Evolutionary conservation across 495 filamentous ascomycete genomes (phyloP), one percentile per base, ranked within the genome.

Genomic region (Recurvomyces mirabilis): DNA sequence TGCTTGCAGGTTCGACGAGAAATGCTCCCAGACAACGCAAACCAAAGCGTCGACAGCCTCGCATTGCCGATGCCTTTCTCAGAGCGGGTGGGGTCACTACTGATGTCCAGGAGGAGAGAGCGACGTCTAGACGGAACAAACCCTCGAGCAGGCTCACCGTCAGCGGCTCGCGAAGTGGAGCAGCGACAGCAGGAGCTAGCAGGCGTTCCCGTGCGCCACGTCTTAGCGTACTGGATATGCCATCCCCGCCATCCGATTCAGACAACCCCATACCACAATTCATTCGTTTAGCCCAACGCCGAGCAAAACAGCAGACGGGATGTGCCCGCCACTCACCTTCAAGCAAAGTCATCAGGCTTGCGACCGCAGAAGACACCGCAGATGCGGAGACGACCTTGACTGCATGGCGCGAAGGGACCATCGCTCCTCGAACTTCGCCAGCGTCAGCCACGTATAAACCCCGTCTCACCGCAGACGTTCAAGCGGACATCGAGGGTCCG

Each of bases 341-440:
- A 4, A 68, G 61, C 24, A 98, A 95, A 58, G 62, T 75, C 23
- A 74, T 98, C 38, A 65, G 75, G 24, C 59, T 98, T 5, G 79
- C 77, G 25, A 88, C 76, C 20, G 69, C 68, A 18, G 55, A 64
- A 13, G 88, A 95, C 53, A 93, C 84, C 5, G 61, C 75, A 18
- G 91, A 95, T 57, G 81, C 77, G 0, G 76, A 79, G 34, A 61
- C 66, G 12, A 67, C 76, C 11, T 63, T 98, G 36, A 67, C 65
- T 17, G 71, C 81, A 43, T 98, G 91, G 91, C 80, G 75, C 55
- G 69, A 67, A 46, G 87, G 88, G 5, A 75, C 60, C 29, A 77
- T 88, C 35, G 62, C 57, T 17, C 74, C 73, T 26, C 34, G 34
- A 15, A 11, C 15, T 3, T 37, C 34, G 22, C 30, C 30, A 4